Percentiles rank a stretch among this genome's conserved stretches.
phyloP scores from a whole-genome alignment of 805 yeast species.

The Priceomyces medius region DNA sequence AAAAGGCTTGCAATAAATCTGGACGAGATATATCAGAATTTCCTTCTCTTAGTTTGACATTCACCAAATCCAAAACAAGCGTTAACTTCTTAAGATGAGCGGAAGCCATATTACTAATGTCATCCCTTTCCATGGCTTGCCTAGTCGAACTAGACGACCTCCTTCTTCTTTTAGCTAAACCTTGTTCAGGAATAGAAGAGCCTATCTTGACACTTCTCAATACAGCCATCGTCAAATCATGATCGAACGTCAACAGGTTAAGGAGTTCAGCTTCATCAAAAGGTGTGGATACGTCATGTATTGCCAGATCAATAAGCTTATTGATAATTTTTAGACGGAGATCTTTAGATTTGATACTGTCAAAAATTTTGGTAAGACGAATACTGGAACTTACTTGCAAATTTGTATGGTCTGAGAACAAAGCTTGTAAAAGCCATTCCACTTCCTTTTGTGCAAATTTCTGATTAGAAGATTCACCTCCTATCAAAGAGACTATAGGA shows the following conservation, averaged over 20 bases:
- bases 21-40: constrained; percentile 36
- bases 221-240: constrained; percentile 56
- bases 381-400: constrained; percentile 45
- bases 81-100: constrained; percentile 76
- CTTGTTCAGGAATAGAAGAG: constrained; percentile 43
- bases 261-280: constrained; percentile 46
- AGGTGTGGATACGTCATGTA: constrained; percentile 35
- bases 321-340: constrained; percentile 53
- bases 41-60: constrained; percentile 42
- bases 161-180: constrained; percentile 71
- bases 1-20: constrained; percentile 49
- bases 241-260: constrained; percentile 53
- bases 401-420: constrained; percentile 40
- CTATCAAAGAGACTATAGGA: constrained; percentile 56
- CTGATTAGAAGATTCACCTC: constrained; percentile 48
- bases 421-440: constrained; percentile 56
- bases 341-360: constrained; percentile 51
- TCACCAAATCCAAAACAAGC: constrained; percentile 74
- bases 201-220: constrained; percentile 61
- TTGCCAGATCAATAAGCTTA: constrained; percentile 53
- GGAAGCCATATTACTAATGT: constrained; percentile 72
- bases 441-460: constrained; percentile 51
- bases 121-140: constrained; percentile 71
- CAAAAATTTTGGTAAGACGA: constrained; percentile 57
- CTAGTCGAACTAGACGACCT: constrained; percentile 77